A percentile compares a stretch with the other conserved stretches of the same genome.
Evolutionary conservation across 805 yeast species (phyloP).

Genomic region (Wickerhamomyces chaumierensis): DNA sequence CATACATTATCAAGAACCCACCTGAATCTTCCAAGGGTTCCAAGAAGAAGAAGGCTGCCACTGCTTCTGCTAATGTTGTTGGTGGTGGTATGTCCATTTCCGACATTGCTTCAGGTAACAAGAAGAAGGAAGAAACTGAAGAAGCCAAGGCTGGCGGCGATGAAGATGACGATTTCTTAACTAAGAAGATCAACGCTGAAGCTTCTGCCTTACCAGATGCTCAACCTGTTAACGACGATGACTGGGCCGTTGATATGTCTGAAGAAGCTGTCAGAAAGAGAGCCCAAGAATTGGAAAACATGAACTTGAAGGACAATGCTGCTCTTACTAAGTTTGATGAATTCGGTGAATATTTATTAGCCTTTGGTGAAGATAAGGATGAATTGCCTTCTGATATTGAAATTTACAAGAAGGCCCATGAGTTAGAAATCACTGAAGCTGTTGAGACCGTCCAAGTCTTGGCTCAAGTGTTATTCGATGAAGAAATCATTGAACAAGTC

Average conservation of each 20-base stretch:
- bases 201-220: conserved; percentile 59
- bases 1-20: conserved; percentile 85
- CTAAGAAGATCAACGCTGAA: conserved; percentile 74
- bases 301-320: conserved; percentile 27
- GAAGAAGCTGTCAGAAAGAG: conserved; percentile 92
- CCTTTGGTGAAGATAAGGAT: conserved; percentile 39
- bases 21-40: conserved; percentile 44
- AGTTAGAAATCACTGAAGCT: conserved; percentile 58
- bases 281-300: conserved; percentile 75
- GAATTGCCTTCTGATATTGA: conserved; percentile 77
- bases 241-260: conserved; percentile 96
- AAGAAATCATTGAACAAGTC: conserved; percentile 62
- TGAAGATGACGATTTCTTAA: conserved; percentile 62
- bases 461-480: conserved; percentile 82
- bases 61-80: conserved; percentile 80
- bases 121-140: conserved; percentile 15
- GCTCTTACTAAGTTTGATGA: conserved; percentile 48
- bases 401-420: conserved; percentile 80
- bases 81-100: conserved; percentile 79
- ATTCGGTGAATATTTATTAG: conserved; percentile 82
- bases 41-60: conserved; percentile 62
- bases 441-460: conserved; percentile 80
- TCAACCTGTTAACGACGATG: conserved; percentile 71
- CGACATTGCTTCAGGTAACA: conserved; percentile 56
- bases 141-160: conserved; percentile 33